Evolutionary conservation across 768 basidiomycete genomes (phyloP).

Genomic region (Coprinopsis strossmayeri): DNA sequence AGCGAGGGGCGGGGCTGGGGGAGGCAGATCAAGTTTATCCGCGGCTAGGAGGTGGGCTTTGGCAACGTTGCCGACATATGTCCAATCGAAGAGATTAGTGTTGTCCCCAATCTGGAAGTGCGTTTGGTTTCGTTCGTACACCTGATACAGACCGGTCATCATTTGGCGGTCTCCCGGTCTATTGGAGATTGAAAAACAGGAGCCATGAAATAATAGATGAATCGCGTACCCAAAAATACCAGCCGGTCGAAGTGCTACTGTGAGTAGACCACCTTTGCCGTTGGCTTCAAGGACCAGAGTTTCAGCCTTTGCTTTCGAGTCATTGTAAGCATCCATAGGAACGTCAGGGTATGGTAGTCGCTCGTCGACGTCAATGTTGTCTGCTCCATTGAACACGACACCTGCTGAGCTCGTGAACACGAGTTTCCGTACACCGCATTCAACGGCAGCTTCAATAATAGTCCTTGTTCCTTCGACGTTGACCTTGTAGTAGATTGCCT

Average conservation of each 20-base stretch:
- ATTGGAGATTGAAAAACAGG: too few species aligned
- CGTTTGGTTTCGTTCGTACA: constrained; percentile 75
- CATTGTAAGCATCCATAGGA: constrained; percentile 87
- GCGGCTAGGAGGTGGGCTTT: constrained; percentile 91
- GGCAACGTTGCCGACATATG: constrained; percentile 94
- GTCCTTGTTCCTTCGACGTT: constrained; percentile 90
- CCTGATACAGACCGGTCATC: constrained; percentile 72
- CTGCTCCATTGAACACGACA: constrained; percentile 78
- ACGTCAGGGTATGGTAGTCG: constrained; percentile 67
- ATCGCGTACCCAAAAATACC: constrained; percentile 89
- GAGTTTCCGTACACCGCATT: constrained; percentile 70
- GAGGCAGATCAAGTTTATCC: constrained; percentile 65
- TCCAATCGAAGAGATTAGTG: constrained; percentile 92
- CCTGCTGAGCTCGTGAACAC: constrained; percentile 95
- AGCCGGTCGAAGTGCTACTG: constrained; percentile 86
- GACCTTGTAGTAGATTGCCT: constrained; percentile 80
- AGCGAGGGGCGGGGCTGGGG: constrained; percentile 35
- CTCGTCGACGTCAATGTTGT: constrained; percentile 86
- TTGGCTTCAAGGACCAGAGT: constrained; percentile 80
- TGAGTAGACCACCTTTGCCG: constrained; percentile 74
- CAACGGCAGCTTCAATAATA: constrained; percentile 75
- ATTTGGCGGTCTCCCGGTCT: constrained; percentile 91
- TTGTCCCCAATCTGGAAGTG: constrained; percentile 94
- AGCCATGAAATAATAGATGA: too few species aligned
- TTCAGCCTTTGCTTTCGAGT: constrained; percentile 89